Evolutionary conservation across 192 early-diverging fungal species (phyloP), one percentile per base, ranked within the genome.

Genomic region (Podila clonocystis): DNA sequence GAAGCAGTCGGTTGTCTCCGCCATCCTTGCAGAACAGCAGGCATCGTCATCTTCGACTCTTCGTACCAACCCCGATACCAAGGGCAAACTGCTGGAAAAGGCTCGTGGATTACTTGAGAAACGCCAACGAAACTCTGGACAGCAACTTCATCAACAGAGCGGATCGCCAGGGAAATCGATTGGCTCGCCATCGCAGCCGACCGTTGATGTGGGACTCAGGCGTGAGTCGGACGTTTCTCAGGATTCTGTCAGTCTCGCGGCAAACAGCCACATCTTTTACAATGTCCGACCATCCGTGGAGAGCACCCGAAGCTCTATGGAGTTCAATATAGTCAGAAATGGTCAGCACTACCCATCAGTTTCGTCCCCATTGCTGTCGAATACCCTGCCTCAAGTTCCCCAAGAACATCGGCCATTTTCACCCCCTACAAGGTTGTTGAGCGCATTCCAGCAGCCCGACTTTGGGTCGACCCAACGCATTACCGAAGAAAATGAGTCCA

Each of bases 401-500:
- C 41, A 45, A 45, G 41, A 15, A 45, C 41, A 45, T 17, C 13
- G 0, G 8, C 13, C 41, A 45, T 45, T 45, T 45, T 45, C 41
- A 45, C 41, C 13, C 13, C 41, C 41, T 45, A 17, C 41, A 15
- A 17, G 41, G 4, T 45, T 15, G 13, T 45, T 45, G 15, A 45
- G 41, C 41, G 41, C 41, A 45, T 17, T 45, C 41, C 41, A 45
- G 41, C 41, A 45, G 41, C 41, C 41, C 11, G 13, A 45, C 0
- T 48, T 30, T n/a, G 38, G 30, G 26, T 48, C 26, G 20, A 34
- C 19, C 26, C 29, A 15, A 30, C 48, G 19, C 52, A 26, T 55
- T 9, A 5, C 24, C n/a, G 20, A 24, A 13, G 72, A 73, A 30
- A 74, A 74, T 20, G 31, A 63, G 17, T 30, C 60, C 8, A 22